Conservation (phyloP, 129 eudicot species). For the Smallanthus sonchifolius region DNA sequence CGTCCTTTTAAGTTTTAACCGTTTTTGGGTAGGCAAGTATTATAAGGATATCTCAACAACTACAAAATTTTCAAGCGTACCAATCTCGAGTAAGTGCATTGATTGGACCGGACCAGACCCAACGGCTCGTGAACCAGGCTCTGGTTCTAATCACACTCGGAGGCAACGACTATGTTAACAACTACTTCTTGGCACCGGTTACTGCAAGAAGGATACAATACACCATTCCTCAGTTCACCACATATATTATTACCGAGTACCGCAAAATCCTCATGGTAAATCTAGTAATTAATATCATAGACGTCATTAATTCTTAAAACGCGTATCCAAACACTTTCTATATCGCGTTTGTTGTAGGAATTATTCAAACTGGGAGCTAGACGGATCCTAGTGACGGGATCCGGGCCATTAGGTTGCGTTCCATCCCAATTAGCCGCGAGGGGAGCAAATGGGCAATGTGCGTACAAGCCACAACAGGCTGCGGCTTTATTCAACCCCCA, state of each 20-base stretch:
- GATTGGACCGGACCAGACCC: constrained; percentile 42
- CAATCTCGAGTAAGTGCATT: constrained; percentile 41
- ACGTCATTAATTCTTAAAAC: neutral
- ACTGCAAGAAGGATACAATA: constrained; percentile 59
- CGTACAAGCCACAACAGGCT: constrained; percentile 61
- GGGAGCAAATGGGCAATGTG: constrained; percentile 57
- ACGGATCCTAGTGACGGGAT: constrained; percentile 69
- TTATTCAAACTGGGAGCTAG: constrained; percentile 56
- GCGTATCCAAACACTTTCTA: neutral
- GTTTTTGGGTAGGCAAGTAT: constrained; percentile 43
- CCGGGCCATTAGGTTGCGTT: constrained; percentile 77
- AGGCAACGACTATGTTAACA: constrained; percentile 83
- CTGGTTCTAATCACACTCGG: constrained; percentile 63
- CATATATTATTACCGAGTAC: constrained; percentile 46
- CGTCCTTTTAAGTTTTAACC: neutral
- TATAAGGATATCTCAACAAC: constrained; percentile 51
- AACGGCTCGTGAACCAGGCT: constrained; percentile 52
- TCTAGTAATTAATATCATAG: no score
- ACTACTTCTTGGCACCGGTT: constrained; percentile 61
- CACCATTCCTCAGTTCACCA: constrained; percentile 44
- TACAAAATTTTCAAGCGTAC: constrained; percentile 45
- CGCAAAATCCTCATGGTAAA: constrained; percentile 53
- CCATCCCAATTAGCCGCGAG: constrained; percentile 61
- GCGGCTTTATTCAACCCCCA: constrained; percentile 56
- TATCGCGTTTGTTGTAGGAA: constrained; percentile 24